Conservation (phyloP, 495 filamentous ascomycete genomes). For the Penicillium subrubescens region DNA sequence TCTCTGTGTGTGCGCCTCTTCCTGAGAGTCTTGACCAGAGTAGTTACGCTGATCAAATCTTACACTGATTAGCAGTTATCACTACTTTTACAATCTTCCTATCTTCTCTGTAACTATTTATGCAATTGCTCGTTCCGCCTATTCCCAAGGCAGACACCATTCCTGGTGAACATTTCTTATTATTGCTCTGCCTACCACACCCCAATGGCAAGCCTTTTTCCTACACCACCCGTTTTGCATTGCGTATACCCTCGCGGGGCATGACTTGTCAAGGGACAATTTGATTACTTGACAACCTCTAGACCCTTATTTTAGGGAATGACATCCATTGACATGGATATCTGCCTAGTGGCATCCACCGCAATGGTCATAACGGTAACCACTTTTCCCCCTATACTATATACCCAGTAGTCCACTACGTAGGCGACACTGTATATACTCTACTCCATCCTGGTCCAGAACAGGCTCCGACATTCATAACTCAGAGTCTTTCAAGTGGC, state of each 20-base stretch:
- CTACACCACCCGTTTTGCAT: background rate
- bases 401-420: background rate
- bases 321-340: background rate
- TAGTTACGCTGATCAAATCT: background rate
- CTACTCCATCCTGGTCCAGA: background rate
- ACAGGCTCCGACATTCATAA: conserved; percentile 11
- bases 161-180: background rate
- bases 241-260: background rate
- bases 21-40: background rate
- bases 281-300: background rate
- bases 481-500: conserved; percentile 5
- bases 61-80: background rate
- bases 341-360: background rate
- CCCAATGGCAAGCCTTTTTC: background rate
- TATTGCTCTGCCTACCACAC: background rate
- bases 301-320: background rate
- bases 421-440: background rate
- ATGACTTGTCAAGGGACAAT: background rate
- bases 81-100: background rate
- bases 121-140: background rate
- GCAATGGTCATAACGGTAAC: background rate
- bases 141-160: background rate
- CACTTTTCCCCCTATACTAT: no score
- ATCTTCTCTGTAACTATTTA: background rate
- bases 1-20: conserved; percentile 31